Conservation (phyloP, 164 flowering plant genomes). For the Magnolia kwangsiensis region DNA sequence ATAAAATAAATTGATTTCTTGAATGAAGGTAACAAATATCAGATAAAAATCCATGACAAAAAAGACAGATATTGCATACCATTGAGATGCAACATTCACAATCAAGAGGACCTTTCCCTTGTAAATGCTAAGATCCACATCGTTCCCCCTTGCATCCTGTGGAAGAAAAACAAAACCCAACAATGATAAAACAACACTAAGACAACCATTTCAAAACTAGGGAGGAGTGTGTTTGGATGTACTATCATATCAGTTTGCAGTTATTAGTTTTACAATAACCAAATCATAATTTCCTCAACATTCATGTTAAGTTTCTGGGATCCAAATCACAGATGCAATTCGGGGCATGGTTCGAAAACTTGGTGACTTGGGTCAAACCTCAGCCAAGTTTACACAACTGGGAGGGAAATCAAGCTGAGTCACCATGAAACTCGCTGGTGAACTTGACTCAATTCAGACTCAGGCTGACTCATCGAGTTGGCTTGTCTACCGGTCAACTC, state of each 20-base stretch:
- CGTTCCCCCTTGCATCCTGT: conserved; percentile 75
- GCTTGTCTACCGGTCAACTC: too few species aligned
- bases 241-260: background rate
- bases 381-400: too few species aligned
- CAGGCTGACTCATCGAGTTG: too few species aligned
- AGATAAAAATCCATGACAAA: background rate
- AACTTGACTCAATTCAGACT: too few species aligned
- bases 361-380: too few species aligned
- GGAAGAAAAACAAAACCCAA: background rate
- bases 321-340: too few species aligned
- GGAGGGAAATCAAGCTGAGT: too few species aligned
- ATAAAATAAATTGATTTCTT: background rate
- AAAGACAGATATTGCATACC: conserved; percentile 30
- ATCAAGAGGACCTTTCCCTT: conserved; percentile 74
- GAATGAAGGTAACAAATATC: background rate
- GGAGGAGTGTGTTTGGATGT: background rate
- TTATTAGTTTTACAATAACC: too few species aligned
- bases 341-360: too few species aligned
- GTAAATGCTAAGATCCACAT: conserved; percentile 63
- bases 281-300: too few species aligned
- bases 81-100: conserved; percentile 82
- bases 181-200: background rate
- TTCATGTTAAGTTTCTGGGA: too few species aligned
- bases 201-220: background rate
- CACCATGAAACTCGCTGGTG: too few species aligned